Conservation (phyloP, 2,329 filamentous ascomycete species). For the Decorospora gaudefroyi region DNA sequence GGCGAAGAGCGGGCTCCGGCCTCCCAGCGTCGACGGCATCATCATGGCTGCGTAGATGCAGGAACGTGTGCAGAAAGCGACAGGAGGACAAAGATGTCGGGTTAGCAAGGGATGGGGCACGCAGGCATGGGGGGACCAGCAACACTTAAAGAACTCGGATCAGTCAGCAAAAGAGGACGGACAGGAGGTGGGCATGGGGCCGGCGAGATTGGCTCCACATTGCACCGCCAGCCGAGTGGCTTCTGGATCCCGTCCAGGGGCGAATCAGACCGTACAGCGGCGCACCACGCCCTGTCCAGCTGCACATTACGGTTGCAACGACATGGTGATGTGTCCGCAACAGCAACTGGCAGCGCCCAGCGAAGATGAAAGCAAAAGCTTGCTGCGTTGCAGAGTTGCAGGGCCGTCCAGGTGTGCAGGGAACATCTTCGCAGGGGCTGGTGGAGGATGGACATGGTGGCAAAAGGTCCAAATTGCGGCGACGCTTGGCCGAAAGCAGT, state of each 20-base stretch:
- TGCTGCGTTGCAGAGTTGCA: conserved; percentile 7
- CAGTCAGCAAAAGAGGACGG: conserved; percentile 26
- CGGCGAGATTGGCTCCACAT: conserved; percentile 29
- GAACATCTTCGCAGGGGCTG: not conserved
- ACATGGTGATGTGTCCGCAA: no score
- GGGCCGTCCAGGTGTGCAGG: not conserved
- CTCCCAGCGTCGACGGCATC: conserved; percentile 40
- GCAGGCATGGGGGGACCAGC: conserved; percentile 23
- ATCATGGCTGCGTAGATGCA: conserved; percentile 20
- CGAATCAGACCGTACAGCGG: conserved; percentile 21
- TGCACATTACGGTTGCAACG: no score
- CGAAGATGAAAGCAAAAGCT: no score
- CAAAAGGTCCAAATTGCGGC: conserved; percentile 9
- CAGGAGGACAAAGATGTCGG: conserved; percentile 9
- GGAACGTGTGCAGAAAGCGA: conserved; percentile 12
- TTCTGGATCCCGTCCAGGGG: conserved; percentile 7
- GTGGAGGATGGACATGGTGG: not conserved
- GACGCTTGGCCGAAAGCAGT: not conserved
- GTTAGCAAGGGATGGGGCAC: conserved; percentile 22
- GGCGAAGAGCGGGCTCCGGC: conserved; percentile 39
- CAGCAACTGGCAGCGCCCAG: no score
- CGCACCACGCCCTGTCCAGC: conserved; percentile 11
- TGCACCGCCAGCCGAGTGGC: conserved; percentile 15
- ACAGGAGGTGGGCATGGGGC: conserved; percentile 24
- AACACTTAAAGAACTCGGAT: conserved; percentile 27